Conservation (phyloP, 2,329 filamentous ascomycete genomes). For the Colletotrichum chlorophyti region DNA sequence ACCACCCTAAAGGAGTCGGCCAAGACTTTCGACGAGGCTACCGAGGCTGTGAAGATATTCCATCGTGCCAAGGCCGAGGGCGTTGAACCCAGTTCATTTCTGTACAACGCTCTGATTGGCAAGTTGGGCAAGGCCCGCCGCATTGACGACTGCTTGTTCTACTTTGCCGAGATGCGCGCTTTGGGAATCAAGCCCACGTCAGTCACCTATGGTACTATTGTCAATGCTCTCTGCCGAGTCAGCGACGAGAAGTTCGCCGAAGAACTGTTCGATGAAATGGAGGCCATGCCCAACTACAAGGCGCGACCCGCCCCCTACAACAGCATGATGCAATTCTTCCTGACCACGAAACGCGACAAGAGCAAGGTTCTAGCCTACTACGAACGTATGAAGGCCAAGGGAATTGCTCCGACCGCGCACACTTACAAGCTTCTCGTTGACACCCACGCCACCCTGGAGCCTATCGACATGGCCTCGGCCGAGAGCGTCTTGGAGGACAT, state of each 20-base stretch:
- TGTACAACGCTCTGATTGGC: slow-evolving; percentile 98
- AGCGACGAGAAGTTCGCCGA: slow-evolving; percentile 98
- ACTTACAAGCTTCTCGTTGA: slow-evolving; percentile 98
- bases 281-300: slow-evolving; percentile 98
- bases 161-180: slow-evolving; percentile 96
- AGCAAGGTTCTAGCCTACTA: slow-evolving; percentile 94
- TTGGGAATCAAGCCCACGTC: slow-evolving; percentile 94
- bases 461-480: slow-evolving; percentile 85
- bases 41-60: slow-evolving; percentile 97
- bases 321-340: slow-evolving; percentile 99
- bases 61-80: slow-evolving; percentile 91
- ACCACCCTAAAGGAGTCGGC: slow-evolving; percentile 98
- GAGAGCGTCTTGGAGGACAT: slow-evolving; percentile 85
- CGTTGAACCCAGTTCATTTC: slow-evolving; percentile 93
- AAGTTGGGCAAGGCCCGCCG: slow-evolving; percentile 97
- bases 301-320: slow-evolving; percentile 97
- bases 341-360: slow-evolving; percentile 96
- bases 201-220: slow-evolving; percentile 97
- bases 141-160: slow-evolving; percentile 97
- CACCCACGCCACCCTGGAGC: slow-evolving; percentile 91
- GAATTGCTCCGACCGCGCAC: slow-evolving; percentile 90
- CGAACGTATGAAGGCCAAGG: slow-evolving; percentile 87
- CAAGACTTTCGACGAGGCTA: slow-evolving; percentile 97
- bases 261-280: slow-evolving; percentile 99
- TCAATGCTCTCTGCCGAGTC: slow-evolving; percentile 96